These are phyloP conservation scores for Cytospora piceicola DNA, from an alignment of 2,329 filamentous ascomycete species.

Conservation along the genomic window DNA sequence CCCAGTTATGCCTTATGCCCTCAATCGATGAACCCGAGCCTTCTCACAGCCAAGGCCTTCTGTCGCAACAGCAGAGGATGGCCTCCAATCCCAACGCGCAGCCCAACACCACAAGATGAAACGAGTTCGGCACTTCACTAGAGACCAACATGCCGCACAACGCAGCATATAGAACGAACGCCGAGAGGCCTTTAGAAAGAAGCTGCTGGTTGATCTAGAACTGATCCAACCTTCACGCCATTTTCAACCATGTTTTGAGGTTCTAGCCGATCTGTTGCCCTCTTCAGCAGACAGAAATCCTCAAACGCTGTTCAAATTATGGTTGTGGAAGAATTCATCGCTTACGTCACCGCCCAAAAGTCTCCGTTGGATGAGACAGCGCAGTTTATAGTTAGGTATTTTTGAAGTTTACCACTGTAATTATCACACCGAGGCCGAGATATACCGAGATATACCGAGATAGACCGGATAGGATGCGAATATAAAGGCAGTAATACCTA, in stretches of 20 bases:
- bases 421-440: too few species aligned
- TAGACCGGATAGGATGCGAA: too few species aligned
- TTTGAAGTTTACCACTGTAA: too few species aligned
- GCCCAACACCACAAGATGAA: constrained; percentile 36
- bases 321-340: constrained; percentile 44
- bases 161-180: constrained; percentile 46
- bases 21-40: neutral
- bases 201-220: constrained; percentile 39
- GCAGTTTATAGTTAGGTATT: too few species aligned
- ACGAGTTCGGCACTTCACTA: constrained; percentile 45
- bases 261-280: constrained; percentile 42
- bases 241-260: neutral
- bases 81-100: too few species aligned
- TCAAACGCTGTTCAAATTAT: constrained; percentile 45
- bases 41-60: neutral
- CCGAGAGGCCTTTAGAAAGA: constrained; percentile 47
- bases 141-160: constrained; percentile 46
- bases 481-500: too few species aligned
- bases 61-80: neutral
- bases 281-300: constrained; percentile 41
- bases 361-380: constrained; percentile 31
- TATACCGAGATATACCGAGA: too few species aligned
- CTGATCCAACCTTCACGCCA: neutral
- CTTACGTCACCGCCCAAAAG: constrained; percentile 37
- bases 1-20: neutral